Evolutionary conservation across 1,139 yeast species (phyloP), one percentile per base, ranked within the genome.

Genomic region (Yarrowia galli): DNA sequence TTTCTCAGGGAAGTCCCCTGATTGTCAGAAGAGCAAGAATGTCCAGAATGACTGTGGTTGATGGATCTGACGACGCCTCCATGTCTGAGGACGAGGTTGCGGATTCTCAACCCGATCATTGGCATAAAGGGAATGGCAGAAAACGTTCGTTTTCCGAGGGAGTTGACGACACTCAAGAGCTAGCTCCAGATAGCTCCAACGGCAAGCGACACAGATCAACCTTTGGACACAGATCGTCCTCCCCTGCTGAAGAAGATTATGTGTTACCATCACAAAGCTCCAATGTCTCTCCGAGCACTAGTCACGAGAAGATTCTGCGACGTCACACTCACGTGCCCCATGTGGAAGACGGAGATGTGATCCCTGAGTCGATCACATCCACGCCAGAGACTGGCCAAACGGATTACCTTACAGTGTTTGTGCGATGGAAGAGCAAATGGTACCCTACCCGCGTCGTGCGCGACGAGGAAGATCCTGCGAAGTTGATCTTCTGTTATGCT

Each of bases 61-160:
- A 58, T n/a, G 61, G 46, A 13, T 38, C 46, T 1, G 61, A 54
- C n/a, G 61, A 54, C 18, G 56, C 8, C 2, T 28, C 54, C 36
- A 40, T 56, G 38, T 56, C 63, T 7, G 64, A 58, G 4, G 51
- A 58, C 16, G 64, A 43, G n/a, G 64, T 58, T 1, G 64, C 64
- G 0, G 64, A 58, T 9, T 58, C 64, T 6, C 64, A 58, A 32
- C 49, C 64, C 43, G 51, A 43, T 3, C 13, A 5, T 16, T 38
- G 54, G 2, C 54, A 32, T 5, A 28, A 28, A 28, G 32, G 10
- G 32, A 42, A 40, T 25, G 63, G 48, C 12, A 16, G 46, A 18
- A 56, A 56, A 40, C 63, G 63, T 25, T 40, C 63, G 1, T 40
- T 40, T 13, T 40, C 63, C 0, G 36, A 40, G 8, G 48, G 18